phyloP scores from a whole-genome alignment of 345 rosid species.

The Populus euphratica region DNA sequence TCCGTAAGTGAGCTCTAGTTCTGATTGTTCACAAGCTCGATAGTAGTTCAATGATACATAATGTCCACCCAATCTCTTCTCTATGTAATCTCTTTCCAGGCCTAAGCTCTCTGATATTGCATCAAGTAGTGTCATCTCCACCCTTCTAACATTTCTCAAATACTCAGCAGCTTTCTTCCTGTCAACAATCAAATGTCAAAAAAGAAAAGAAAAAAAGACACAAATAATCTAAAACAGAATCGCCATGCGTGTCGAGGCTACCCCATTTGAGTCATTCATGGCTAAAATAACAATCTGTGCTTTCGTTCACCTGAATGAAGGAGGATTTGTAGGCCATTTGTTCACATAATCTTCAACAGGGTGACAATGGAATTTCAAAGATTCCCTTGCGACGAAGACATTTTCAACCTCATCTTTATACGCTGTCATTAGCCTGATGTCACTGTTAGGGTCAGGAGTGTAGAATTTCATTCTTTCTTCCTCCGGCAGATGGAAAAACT shows the following conservation, averaged over 20 bases:
- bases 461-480: not conserved
- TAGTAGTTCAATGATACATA: not conserved
- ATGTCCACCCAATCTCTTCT: not conserved
- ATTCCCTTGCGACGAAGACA: not conserved
- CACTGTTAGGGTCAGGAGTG: not conserved
- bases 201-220: no score
- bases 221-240: no score
- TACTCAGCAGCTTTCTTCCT: not conserved
- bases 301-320: not conserved
- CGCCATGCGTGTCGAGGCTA: no score
- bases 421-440: not conserved
- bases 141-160: not conserved
- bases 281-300: not conserved
- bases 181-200: not conserved
- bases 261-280: no score
- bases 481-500: not conserved
- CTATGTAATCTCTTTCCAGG: not conserved
- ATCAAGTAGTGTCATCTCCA: not conserved
- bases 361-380: not conserved
- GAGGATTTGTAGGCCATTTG: not conserved
- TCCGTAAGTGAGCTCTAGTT: not conserved
- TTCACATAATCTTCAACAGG: not conserved
- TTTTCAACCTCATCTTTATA: not conserved
- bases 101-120: not conserved
- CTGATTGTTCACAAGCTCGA: not conserved